phyloP scores from a whole-genome alignment of 2,329 filamentous ascomycete genomes.

The Hypomyces rosellus region DNA sequence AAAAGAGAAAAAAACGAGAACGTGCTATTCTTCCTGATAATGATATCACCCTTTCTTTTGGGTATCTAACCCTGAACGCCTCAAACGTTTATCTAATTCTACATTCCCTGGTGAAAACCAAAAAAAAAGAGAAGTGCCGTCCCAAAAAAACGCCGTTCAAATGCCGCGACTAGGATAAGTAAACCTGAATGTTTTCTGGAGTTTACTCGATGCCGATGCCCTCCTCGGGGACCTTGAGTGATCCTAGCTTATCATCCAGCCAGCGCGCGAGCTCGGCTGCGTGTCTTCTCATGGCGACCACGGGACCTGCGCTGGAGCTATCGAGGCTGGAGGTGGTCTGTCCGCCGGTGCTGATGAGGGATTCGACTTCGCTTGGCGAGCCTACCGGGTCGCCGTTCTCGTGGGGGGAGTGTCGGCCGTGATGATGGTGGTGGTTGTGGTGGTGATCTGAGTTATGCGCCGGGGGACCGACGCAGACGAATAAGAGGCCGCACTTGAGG shows the following conservation, averaged over 20 bases:
- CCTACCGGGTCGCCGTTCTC: slow-evolving; percentile 30
- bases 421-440: slow-evolving; percentile 13
- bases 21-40: slow-evolving; percentile 11
- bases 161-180: not conserved
- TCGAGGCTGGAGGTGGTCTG: slow-evolving; percentile 37
- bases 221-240: slow-evolving; percentile 47
- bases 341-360: slow-evolving; percentile 39
- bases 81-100: not conserved
- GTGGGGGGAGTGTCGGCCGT: slow-evolving; percentile 9
- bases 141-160: slow-evolving; percentile 19
- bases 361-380: slow-evolving; percentile 40
- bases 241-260: slow-evolving; percentile 54
- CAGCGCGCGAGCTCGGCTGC: slow-evolving; percentile 54
- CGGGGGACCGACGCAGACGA: slow-evolving; percentile 52
- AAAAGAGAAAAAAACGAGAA: not conserved
- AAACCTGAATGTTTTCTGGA: too few relatives aligned
- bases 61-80: slow-evolving; percentile 23
- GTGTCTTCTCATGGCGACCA: slow-evolving; percentile 47
- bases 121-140: slow-evolving; percentile 9
- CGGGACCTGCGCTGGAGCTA: slow-evolving; percentile 36
- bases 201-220: slow-evolving; percentile 25
- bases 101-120: slow-evolving; percentile 1
- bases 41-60: slow-evolving; percentile 12
- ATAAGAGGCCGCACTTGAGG: slow-evolving; percentile 53
- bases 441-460: slow-evolving; percentile 20